Percentiles rank a stretch among this genome's conserved stretches.
Evolutionary conservation across 2,329 filamentous ascomycete species (phyloP).

Genomic region (Ilyonectria destructans): DNA sequence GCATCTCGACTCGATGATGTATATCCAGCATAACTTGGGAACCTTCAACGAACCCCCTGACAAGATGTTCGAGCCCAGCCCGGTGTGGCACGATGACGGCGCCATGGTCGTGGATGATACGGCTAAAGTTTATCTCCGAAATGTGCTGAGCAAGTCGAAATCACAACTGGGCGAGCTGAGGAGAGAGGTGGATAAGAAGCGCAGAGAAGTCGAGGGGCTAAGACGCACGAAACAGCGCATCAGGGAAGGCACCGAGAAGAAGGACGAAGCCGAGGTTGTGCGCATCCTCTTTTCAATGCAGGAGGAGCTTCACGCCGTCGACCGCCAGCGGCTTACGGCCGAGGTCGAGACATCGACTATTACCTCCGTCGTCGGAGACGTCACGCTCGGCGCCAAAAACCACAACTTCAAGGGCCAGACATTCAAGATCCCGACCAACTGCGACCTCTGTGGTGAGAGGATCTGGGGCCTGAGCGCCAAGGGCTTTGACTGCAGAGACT

Average conservation of each 20-base stretch:
- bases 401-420: constrained; percentile 99
- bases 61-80: constrained; percentile 92
- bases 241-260: constrained; percentile 87
- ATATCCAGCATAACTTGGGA: constrained; percentile 90
- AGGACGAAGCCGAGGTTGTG: constrained; percentile 90
- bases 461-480: constrained; percentile 98
- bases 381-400: constrained; percentile 92
- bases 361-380: constrained; percentile 90
- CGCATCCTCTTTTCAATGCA: constrained; percentile 87
- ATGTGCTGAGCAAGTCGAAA: constrained; percentile 93
- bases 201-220: constrained; percentile 85
- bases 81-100: constrained; percentile 96
- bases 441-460: constrained; percentile 94
- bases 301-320: constrained; percentile 87
- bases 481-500: constrained; percentile 95
- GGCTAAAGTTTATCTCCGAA: constrained; percentile 92
- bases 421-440: constrained; percentile 99
- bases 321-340: constrained; percentile 87
- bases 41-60: constrained; percentile 88
- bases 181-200: constrained; percentile 88
- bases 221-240: constrained; percentile 83
- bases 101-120: constrained; percentile 88
- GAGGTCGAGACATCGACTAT: constrained; percentile 96
- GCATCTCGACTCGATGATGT: constrained; percentile 97
- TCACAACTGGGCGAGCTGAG: constrained; percentile 84